Percentiles rank a stretch among this genome's conserved stretches.
phyloP scores from a whole-genome alignment of 2,329 filamentous ascomycete genomes.

The Tolypocladium paradoxum region DNA sequence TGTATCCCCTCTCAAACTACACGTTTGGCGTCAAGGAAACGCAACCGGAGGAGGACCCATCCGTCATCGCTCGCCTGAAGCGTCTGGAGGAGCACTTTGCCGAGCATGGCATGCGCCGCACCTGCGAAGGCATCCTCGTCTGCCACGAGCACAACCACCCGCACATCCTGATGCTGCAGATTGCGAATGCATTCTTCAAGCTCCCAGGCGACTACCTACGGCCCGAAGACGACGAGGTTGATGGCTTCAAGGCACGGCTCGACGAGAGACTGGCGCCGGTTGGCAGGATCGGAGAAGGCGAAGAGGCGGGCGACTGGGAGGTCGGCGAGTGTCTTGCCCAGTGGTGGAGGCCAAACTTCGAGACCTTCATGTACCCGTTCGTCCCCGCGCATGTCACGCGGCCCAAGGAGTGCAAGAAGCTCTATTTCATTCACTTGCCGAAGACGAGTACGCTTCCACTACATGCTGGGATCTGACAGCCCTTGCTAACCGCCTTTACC shows the following conservation, averaged over 20 bases:
- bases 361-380: slow-evolving; percentile 99
- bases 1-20: slow-evolving; percentile 96
- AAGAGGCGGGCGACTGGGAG: slow-evolving; percentile 81
- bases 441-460: slow-evolving; percentile 61
- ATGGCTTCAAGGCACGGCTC: slow-evolving; percentile 86
- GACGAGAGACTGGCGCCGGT: slow-evolving; percentile 91
- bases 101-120: slow-evolving; percentile 89
- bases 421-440: slow-evolving; percentile 93
- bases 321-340: slow-evolving; percentile 90
- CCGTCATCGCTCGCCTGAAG: slow-evolving; percentile 83
- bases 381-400: slow-evolving; percentile 90
- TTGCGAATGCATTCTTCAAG: slow-evolving; percentile 99
- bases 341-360: slow-evolving; percentile 98
- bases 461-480: not conserved
- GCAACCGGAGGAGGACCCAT: slow-evolving; percentile 95
- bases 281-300: slow-evolving; percentile 74
- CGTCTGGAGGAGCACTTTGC: slow-evolving; percentile 93
- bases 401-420: slow-evolving; percentile 98
- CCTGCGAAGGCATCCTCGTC: slow-evolving; percentile 91
- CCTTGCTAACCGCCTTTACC: slow-evolving; percentile 2
- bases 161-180: slow-evolving; percentile 97
- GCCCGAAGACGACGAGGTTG: slow-evolving; percentile 80
- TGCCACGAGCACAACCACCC: slow-evolving; percentile 99
- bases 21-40: slow-evolving; percentile 98
- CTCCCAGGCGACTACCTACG: slow-evolving; percentile 91